Evolutionary conservation across 129 eudicot species (phyloP), one percentile per base, ranked within the genome.

Genomic region (Pittosporum tobira): DNA sequence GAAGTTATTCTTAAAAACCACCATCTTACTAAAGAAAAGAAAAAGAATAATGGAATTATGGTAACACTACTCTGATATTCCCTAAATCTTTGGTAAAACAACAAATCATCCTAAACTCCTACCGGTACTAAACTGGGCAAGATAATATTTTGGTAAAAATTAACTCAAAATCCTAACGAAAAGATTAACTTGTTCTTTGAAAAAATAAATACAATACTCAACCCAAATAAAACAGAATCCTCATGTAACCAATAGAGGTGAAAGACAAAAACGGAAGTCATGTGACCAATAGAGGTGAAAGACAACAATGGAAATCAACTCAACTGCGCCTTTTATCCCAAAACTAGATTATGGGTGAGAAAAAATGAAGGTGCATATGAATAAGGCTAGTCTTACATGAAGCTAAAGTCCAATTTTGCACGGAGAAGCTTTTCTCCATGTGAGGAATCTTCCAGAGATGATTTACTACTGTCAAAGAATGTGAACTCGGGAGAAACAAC

Each of bases 401-500:
- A 86, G 75, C 94, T 91, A 53, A 91, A 67, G 71, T 91, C 98
- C 76, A 84, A 71, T 77, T 86, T 91, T 54, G 85, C 96, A 59
- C 98, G 95, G 45, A 91, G 90, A 67, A 91, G 90, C 77, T 86
- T 86, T 73, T 91, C 98, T 66, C 87, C 84, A 71, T 73, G 78
- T 10, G 76, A 66, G 21, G 87, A 80, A 76, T 89, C 94, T 71
- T 80, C 95, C 26, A 83, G 79, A 67, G 83, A 83, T 64, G 96
- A 81, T 73, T 88, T 91, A 47, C 90, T 82, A 65, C 94, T 88
- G 80, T 91, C 98, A 67, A 78, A 91, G 70, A 91, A 91, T 43
- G 94, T 91, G 69, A 91, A 80, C 68, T 91, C 98, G 2, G 98
- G 98, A 73, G 94, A 91, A 69, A 91, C 88, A 72, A 91, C 95